Evolutionary conservation across 352 stramenopile species (phyloP).

Genomic region (Phytophthora pseudosyringae): DNA sequence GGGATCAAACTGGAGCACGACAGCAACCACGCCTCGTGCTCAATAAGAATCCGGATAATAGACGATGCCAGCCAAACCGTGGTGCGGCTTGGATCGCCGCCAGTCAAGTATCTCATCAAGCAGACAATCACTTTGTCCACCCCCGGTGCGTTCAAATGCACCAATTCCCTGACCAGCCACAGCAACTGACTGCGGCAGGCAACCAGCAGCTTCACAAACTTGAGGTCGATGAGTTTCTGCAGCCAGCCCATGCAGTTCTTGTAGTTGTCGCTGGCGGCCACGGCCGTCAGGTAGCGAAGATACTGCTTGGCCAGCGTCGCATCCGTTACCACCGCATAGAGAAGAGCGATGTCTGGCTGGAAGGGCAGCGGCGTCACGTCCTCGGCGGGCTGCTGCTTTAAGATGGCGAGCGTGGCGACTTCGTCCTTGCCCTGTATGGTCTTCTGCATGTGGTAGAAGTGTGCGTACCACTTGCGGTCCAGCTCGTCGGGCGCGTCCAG

Average conservation of each 20-base stretch:
- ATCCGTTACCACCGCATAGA: conserved; percentile 85
- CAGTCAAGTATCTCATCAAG: conserved; percentile 75
- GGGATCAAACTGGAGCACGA: conserved; percentile 76
- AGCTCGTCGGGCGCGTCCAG: conserved; percentile 81
- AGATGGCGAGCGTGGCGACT: conserved; percentile 46
- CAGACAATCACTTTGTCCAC: conserved; percentile 82
- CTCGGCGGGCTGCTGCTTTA: conserved; percentile 64
- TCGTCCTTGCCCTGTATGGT: conserved; percentile 80
- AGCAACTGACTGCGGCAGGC: conserved; percentile 78
- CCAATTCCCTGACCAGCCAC: conserved; percentile 81
- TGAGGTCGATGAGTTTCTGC: conserved; percentile 84
- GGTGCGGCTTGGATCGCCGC: conserved; percentile 71
- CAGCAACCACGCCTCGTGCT: conserved; percentile 81
- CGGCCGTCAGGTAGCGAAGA: conserved; percentile 70
- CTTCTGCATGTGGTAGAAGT: conserved; percentile 90
- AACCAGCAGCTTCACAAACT: conserved; percentile 82
- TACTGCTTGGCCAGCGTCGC: conserved; percentile 74
- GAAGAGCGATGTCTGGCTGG: conserved; percentile 78
- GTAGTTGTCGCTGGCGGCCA: conserved; percentile 66
- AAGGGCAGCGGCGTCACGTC: conserved; percentile 54
- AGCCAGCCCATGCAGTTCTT: conserved; percentile 81
- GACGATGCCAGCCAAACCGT: conserved; percentile 82
- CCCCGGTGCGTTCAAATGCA: conserved; percentile 71
- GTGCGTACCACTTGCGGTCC: conserved; percentile 87
- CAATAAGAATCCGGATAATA: conserved; percentile 78